phyloP scores from a whole-genome alignment of 345 rosid species.

The Eucalyptus shirleyi region DNA sequence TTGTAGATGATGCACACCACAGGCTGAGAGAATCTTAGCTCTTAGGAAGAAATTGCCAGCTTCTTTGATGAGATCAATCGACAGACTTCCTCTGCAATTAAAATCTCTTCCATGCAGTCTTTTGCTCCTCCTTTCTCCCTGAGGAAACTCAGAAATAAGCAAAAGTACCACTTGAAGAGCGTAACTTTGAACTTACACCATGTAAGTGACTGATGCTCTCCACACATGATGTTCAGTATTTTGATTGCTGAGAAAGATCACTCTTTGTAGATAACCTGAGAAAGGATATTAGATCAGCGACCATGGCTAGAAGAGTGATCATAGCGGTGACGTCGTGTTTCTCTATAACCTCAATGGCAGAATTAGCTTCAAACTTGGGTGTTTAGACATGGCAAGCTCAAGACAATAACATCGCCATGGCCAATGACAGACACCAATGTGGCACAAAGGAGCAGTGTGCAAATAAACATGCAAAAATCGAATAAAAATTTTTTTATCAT shows the following conservation, averaged over 20 bases:
- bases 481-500: not conserved
- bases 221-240: not conserved
- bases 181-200: not conserved
- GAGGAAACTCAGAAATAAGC: not conserved
- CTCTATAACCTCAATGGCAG: conserved; percentile 43
- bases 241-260: not conserved
- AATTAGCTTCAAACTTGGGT: conserved; percentile 58
- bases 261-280: conserved; percentile 20
- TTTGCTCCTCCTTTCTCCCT: not conserved
- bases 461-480: conserved; percentile 52
- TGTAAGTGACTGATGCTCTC: not conserved
- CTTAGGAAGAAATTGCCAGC: conserved; percentile 23
- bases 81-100: conserved; percentile 65
- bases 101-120: conserved; percentile 16
- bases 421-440: conserved; percentile 78
- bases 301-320: conserved; percentile 74
- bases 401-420: conserved; percentile 71
- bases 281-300: conserved; percentile 42
- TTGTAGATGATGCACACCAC: conserved; percentile 27
- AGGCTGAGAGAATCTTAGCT: conserved; percentile 37
- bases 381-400: conserved; percentile 66
- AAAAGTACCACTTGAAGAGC: not conserved
- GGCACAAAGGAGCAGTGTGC: conserved; percentile 79
- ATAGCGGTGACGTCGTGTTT: conserved; percentile 49
- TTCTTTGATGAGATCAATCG: conserved; percentile 28